Percentiles rank a stretch among this genome's conserved stretches.
Conservation (phyloP, 805 yeast genomes). For the Wickerhamomyces silvicola region DNA sequence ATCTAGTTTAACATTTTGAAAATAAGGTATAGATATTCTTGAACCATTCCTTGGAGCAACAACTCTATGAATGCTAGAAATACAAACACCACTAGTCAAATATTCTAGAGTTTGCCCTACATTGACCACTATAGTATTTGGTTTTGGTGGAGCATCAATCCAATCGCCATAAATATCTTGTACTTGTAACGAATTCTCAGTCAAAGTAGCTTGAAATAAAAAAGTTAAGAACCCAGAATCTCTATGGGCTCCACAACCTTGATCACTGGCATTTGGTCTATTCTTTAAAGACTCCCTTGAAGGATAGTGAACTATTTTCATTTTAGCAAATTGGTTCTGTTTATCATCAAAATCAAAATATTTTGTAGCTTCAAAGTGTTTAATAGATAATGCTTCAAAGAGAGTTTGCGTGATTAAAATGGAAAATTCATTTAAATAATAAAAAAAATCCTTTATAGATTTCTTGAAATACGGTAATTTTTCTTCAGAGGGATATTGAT, state of each 20-base stretch:
- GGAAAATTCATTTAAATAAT: slow-evolving; percentile 26
- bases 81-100: slow-evolving; percentile 37
- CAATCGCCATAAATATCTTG: slow-evolving; percentile 39
- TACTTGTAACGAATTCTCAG: slow-evolving; percentile 29
- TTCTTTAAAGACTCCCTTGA: slow-evolving; percentile 1
- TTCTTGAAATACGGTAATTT: slow-evolving; percentile 27
- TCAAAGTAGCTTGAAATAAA: slow-evolving; percentile 27
- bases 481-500: slow-evolving; percentile 31
- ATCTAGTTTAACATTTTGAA: slow-evolving; percentile 35
- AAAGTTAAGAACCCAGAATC: slow-evolving; percentile 35
- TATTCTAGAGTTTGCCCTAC: slow-evolving; percentile 41
- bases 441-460: slow-evolving; percentile 22
- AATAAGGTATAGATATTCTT: slow-evolving; percentile 36
- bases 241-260: slow-evolving; percentile 36
- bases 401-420: slow-evolving; percentile 25
- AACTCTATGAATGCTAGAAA: slow-evolving; percentile 38
- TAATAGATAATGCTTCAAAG: slow-evolving; percentile 30
- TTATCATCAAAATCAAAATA: slow-evolving; percentile 34
- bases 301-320: slow-evolving; percentile 36
- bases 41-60: slow-evolving; percentile 12
- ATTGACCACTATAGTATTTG: slow-evolving; percentile 32
- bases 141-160: slow-evolving; percentile 30
- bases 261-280: slow-evolving; percentile 10
- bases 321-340: slow-evolving; percentile 21
- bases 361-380: slow-evolving; percentile 22